A percentile compares a stretch with the other conserved stretches of the same genome.
Evolutionary conservation across 352 stramenopile species (phyloP).

Genomic region (Thraustochytrium striatum): DNA sequence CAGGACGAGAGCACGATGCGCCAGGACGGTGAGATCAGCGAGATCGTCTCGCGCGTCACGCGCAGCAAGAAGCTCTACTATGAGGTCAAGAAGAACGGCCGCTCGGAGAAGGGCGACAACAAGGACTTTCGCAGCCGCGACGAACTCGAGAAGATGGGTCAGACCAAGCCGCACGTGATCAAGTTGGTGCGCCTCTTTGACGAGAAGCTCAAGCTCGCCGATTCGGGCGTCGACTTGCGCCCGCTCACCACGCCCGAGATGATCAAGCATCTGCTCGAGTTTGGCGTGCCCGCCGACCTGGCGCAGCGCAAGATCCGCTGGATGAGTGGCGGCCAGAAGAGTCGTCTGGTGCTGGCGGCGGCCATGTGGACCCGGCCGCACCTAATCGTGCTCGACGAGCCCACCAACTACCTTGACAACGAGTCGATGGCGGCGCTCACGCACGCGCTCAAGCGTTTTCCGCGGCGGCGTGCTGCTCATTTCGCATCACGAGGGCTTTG

Average conservation of each 20-base stretch:
- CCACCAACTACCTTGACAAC: conserved; percentile 86
- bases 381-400: conserved; percentile 81
- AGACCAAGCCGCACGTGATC: conserved; percentile 45
- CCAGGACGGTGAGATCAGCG: conserved; percentile 77
- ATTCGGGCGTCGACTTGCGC: conserved; percentile 80
- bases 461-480: conserved; percentile 94
- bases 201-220: conserved; percentile 82
- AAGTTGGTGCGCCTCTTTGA: conserved; percentile 78
- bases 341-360: conserved; percentile 68
- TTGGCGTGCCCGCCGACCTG: conserved; percentile 93
- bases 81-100: conserved; percentile 39
- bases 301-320: conserved; percentile 86
- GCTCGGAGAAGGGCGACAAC: conserved; percentile 12
- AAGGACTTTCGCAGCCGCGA: conserved; percentile 34
- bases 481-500: conserved; percentile 93
- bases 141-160: conserved; percentile 34
- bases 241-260: conserved; percentile 89
- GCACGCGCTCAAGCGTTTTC: conserved; percentile 89
- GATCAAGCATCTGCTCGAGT: conserved; percentile 93
- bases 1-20: conserved; percentile 91
- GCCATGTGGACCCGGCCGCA: conserved; percentile 71
- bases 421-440: conserved; percentile 78
- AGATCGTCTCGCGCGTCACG: conserved; percentile 46
- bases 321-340: conserved; percentile 91
- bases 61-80: conserved; percentile 49